Conservation (phyloP, 1,284 basidiomycete genomes). For the Moniliophthora roreri region DNA sequence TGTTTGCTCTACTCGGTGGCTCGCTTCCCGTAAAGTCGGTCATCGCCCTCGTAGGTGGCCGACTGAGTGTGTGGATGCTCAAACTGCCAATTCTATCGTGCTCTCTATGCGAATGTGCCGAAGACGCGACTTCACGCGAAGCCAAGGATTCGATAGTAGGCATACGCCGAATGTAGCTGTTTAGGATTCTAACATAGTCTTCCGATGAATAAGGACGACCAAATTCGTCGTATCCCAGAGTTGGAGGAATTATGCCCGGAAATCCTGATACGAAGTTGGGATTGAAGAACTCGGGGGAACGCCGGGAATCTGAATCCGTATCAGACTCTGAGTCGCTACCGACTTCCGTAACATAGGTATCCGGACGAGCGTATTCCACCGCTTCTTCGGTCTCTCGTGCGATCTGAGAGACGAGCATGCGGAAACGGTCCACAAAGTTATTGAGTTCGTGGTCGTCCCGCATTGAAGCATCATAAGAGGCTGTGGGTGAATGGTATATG, state of each 20-base stretch:
- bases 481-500: background rate
- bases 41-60: constrained; percentile 15
- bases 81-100: background rate
- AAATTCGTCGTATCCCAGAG: constrained; percentile 42
- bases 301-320: background rate
- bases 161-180: constrained; percentile 65
- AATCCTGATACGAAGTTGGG: constrained; percentile 6
- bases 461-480: constrained; percentile 1
- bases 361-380: constrained; percentile 33
- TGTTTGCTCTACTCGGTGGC: constrained; percentile 21
- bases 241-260: constrained; percentile 25
- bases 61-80: constrained; percentile 8
- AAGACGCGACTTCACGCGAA: constrained; percentile 47
- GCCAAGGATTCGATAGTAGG: constrained; percentile 77
- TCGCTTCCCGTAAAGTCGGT: constrained; percentile 17
- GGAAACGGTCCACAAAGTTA: constrained; percentile 49
- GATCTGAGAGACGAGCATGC: constrained; percentile 46
- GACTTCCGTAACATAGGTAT: constrained; percentile 19
- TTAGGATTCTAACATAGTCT: constrained; percentile 57
- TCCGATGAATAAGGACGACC: constrained; percentile 47
- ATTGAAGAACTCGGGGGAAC: background rate
- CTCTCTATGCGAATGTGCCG: constrained; percentile 21
- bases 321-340: constrained; percentile 10
- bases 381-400: constrained; percentile 50
- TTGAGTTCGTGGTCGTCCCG: constrained; percentile 33